phyloP scores from a whole-genome alignment of 2,329 filamentous ascomycete species.

The Chrysoporthe cubensis region DNA sequence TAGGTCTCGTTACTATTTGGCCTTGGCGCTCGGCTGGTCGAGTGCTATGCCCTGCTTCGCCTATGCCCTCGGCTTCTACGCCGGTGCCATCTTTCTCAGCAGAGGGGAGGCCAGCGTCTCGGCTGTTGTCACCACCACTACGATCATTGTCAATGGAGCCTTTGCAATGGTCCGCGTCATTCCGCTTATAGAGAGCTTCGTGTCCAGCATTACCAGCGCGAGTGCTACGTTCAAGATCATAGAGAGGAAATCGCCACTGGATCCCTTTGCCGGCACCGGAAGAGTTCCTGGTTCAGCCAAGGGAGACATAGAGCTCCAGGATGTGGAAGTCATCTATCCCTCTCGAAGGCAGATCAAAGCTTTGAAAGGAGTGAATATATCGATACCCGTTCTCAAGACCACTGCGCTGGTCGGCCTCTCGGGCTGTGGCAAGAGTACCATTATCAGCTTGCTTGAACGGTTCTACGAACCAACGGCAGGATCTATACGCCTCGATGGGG shows the following conservation, averaged over 20 bases:
- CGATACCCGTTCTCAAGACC: neutral
- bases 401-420: constrained; percentile 46
- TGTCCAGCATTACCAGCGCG: neutral
- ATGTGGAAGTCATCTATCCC: neutral
- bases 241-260: neutral
- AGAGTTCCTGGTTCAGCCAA: neutral
- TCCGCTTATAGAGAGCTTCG: neutral
- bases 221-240: neutral
- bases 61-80: neutral
- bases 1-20: too few relatives aligned
- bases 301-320: neutral
- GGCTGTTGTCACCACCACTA: neutral
- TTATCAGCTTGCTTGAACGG: constrained; percentile 58
- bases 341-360: neutral
- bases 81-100: neutral
- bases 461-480: constrained; percentile 49
- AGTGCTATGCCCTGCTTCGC: neutral
- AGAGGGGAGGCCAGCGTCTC: neutral
- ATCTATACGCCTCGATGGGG: constrained; percentile 36
- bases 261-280: neutral
- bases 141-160: neutral
- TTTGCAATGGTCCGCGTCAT: neutral
- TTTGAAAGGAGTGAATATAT: neutral
- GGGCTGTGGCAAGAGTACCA: constrained; percentile 46
- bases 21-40: neutral